Base-by-base conservation (phyloP, 1,284 basidiomycete genomes). In the Tilletia setariae region DNA sequence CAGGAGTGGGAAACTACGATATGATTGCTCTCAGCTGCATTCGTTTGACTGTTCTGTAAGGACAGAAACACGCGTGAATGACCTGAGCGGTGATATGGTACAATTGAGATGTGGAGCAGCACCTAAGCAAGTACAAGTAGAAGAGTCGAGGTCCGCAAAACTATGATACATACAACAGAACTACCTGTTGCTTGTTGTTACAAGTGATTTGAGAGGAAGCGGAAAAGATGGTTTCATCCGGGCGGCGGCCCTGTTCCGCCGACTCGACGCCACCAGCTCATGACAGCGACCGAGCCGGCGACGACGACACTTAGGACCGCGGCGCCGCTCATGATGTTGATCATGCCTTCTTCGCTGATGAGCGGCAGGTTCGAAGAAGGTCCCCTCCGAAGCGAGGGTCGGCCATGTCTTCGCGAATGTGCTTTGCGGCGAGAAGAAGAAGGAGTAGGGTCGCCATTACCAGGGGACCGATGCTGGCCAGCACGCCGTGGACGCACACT, bases 271-370 rank as follows among this genome's bases (percentile, higher is more conserved):
- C 65, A 70, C 65, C 65, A 70, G 28, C 68, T 62, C 21, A 66
- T 61, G 9, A 64, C 68, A 1, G 68, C 68, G n/a, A 70, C 65
- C 23, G 56, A 42, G 9, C 68, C 68, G 30, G 68, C 68, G 2
- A 70, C 68, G 11, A 67, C 59, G 47, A 70, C 56, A 47, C 66
- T 67, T 15, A 70, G 47, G 19, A 70, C 43, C 28, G 68, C 68
- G 19, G 68, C 68, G 13, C 56, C 32, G 30, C 68, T 67, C 23
- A 70, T 32, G 28, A 70, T 56, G 44, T 65, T 56, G 62, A 68
- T 63, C n/a, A 68, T 28, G 40, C 67, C 67, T 42, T 64, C 49
- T 35, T 68, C 67, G 63, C 30, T 49, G 25, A 44, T 61, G 30
- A 61, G 28, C 56, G 56, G 56, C 30, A 61, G 28, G 8, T 25